Conservation (phyloP, 106 monocot species). For the Apostasia shenzhenica region DNA sequence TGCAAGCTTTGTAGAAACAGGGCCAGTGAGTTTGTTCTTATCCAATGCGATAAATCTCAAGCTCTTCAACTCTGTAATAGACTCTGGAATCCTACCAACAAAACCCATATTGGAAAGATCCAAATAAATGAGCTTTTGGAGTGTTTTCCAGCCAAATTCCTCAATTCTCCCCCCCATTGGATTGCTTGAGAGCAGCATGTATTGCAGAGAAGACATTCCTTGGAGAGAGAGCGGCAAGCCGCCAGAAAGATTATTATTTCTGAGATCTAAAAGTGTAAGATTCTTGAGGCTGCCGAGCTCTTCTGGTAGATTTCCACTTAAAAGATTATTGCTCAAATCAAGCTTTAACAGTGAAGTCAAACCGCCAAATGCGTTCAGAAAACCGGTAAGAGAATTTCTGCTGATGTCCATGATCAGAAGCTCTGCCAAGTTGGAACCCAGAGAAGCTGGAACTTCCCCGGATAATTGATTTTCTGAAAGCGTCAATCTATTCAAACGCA, state of each 20-base stretch:
- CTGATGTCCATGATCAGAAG: slow-evolving; percentile 58
- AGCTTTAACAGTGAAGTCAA: slow-evolving; percentile 48
- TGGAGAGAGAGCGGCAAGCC: slow-evolving; percentile 20
- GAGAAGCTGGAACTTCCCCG: slow-evolving; percentile 30
- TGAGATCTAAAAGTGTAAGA: slow-evolving; percentile 45
- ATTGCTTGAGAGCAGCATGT: slow-evolving; percentile 48
- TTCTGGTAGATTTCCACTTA: slow-evolving; percentile 28
- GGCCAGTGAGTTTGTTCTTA: slow-evolving; percentile 34
- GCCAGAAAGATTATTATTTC: slow-evolving; percentile 38
- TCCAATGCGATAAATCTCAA: slow-evolving; percentile 39
- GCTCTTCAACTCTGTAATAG: slow-evolving; percentile 24
- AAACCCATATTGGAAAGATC: slow-evolving; percentile 38
- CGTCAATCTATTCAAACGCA: slow-evolving; percentile 22
- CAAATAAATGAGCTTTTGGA: slow-evolving; percentile 34
- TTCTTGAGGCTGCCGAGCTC: slow-evolving; percentile 29
- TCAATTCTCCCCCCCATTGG: slow-evolving; percentile 26
- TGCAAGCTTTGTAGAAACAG: slow-evolving; percentile 22
- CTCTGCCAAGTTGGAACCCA: slow-evolving; percentile 20
- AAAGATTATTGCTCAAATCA: slow-evolving; percentile 47
- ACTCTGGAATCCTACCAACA: slow-evolving; percentile 29
- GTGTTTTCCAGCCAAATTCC: slow-evolving; percentile 20
- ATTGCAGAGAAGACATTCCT: slow-evolving; percentile 28
- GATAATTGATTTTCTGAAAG: slow-evolving; percentile 32
- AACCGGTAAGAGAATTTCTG: slow-evolving; percentile 33
- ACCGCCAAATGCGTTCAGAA: slow-evolving; percentile 26